Base-by-base conservation (phyloP, 164 flowering plant genomes). In the Nymphaea thermarum region DNA sequence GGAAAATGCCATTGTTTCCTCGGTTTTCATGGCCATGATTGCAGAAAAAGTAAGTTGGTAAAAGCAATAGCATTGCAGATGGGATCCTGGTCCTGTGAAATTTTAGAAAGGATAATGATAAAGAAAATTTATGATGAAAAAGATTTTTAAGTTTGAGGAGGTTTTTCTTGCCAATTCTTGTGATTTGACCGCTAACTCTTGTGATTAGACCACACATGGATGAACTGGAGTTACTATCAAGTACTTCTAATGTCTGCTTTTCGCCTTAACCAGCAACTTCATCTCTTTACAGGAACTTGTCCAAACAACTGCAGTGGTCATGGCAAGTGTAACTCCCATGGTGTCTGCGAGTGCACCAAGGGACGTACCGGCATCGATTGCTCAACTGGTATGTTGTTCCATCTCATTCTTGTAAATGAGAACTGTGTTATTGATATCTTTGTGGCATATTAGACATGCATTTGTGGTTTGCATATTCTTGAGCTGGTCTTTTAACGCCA, bases 291-390 rank as follows among this genome's bases (percentile, higher is more conserved):
- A 95, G 99, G 92, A 5, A 79, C 82, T 60, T 95, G 99, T 66
- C 92, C 99, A 2, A 77, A 66, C 67, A 82, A 81, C 70, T 95
- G 99, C 74, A 85, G 71, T 69, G 87, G 89, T 14, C 93, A 77
- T 71, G 99, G 99, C 5, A 82, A 77, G 78, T 95, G 99, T 72
- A 87, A 82, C 64, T 42, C 74, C 41, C 79, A 76, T 71, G 99
- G 99, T 45, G 74, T 82, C n/a, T 95, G 99, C 73, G 76, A 80
- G 76, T 95, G 99, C 75, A 76, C 78, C 72, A 81, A 82, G 72
- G 95, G 98, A 16, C 87, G 72, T 68, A 82, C 99, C 14, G 99
- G 99, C 66, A 73, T 85, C 67, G 99, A 95, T 74, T 95, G 99
- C 81, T 90, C 99, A 11, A 95, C 99, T 36, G 99, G 99, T 94